Evolutionary conservation across 768 basidiomycete genomes (phyloP), one percentile per base, ranked within the genome.

Genomic region (Phaeotremella skinneri): DNA sequence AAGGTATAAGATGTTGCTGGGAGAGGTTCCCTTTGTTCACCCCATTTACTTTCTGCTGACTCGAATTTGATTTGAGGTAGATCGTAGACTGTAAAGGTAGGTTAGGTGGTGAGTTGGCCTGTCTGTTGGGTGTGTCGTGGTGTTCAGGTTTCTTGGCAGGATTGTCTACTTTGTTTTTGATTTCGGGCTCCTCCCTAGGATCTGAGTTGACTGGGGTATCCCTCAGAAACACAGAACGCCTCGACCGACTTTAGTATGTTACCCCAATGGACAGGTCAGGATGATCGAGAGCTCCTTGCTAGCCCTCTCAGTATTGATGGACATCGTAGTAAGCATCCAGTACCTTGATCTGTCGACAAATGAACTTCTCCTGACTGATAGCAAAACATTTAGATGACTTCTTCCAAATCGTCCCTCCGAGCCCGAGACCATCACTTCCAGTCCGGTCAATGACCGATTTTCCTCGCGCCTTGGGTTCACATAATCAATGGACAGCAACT

Each of bases 401-500:
- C 52, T 67, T 71, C 57, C 56, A 59, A 13, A 29, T 71, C 29
- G 63, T 66, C 7, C 69, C 69, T 6, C 64, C 67, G 34, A 71
- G 67, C 3, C 67, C 69, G 1, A 52, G 37, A 25, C 26, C 41
- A 37, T 37, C 27, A 4, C 51, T 31, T 5, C 31, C 23, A 45
- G 34, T 29, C 29, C 11, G 30, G 47, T 48, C 45, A 49, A 48
- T 41, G n/a, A 41, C 48, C 31, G 16, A 11, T 17, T 21, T 29
- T 23, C n/a, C 30, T 27, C 29, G 17, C 31, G 1, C 42, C 32
- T 17, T 21, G 11, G 21, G 45, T 48, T 25, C 58, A 11, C 2
- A 7, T 21, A 45, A 45, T 45, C 43, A 23, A 45, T n/a, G n/a
- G n/a, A n/a, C 45, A 47, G 25, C 29, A 26, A 4, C 42, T 23